Conservation (phyloP, 306 rosid genomes). For the Vicia sativa region DNA sequence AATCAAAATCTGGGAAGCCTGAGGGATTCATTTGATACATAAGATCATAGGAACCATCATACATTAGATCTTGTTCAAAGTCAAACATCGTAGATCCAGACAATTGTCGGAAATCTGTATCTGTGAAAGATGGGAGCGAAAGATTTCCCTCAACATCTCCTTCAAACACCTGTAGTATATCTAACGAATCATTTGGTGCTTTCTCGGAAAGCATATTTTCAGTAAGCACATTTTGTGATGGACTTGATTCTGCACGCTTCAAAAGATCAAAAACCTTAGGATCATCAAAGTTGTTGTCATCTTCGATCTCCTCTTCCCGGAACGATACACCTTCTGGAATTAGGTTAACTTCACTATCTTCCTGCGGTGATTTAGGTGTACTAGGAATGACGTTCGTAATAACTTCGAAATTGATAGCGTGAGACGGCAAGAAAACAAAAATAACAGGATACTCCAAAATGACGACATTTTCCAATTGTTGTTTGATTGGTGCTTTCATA, state of each 20-base stretch:
- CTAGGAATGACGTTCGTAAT: conserved; percentile 45
- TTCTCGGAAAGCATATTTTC: not conserved
- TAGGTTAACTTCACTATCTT: conserved; percentile 40
- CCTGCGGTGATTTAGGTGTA: conserved; percentile 43
- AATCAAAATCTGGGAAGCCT: conserved; percentile 59
- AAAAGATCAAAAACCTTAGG: conserved; percentile 61
- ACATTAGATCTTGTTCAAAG: conserved; percentile 66
- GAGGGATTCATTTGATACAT: conserved; percentile 63
- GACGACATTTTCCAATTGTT: conserved; percentile 60
- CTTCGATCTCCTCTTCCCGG: conserved; percentile 80
- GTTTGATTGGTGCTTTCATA: conserved; percentile 65
- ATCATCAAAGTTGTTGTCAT: conserved; percentile 43
- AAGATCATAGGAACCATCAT: conserved; percentile 54
- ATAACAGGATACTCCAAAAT: conserved; percentile 88
- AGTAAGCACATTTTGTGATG: conserved; percentile 30
- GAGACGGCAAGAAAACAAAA: conserved; percentile 71
- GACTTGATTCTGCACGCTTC: conserved; percentile 51
- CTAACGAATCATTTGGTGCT: conserved; percentile 37
- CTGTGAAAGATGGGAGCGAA: conserved; percentile 35
- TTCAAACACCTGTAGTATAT: conserved; percentile 39
- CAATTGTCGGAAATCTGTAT: conserved; percentile 33
- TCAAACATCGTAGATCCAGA: conserved; percentile 51
- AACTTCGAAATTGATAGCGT: conserved; percentile 61
- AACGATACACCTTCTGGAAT: conserved; percentile 55
- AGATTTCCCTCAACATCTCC: conserved; percentile 42